Evolutionary conservation across 2,329 filamentous ascomycete genomes (phyloP).

Genomic region (Pseudogymnoascus sp.): DNA sequence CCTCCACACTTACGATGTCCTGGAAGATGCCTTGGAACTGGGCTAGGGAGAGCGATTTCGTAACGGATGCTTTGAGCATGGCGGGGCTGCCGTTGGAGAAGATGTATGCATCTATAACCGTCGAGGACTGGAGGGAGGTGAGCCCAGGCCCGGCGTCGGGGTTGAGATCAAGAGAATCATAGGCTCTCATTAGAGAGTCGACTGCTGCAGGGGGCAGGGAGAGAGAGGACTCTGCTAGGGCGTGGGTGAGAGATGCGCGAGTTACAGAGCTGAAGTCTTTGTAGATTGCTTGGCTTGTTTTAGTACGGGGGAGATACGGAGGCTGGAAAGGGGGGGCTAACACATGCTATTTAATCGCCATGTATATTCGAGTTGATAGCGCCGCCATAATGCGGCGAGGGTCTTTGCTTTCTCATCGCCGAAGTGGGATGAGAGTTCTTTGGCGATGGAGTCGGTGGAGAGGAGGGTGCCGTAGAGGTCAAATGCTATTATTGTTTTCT

Average conservation of each 20-base stretch:
- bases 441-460: slow-evolving; percentile 60
- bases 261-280: slow-evolving; percentile 57
- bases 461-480: slow-evolving; percentile 70
- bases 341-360: slow-evolving; percentile 72
- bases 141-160: slow-evolving; percentile 53
- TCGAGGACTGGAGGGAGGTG: slow-evolving; percentile 34
- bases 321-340: slow-evolving; percentile 29
- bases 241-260: slow-evolving; percentile 52
- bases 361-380: slow-evolving; percentile 69
- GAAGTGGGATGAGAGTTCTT: slow-evolving; percentile 49
- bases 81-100: slow-evolving; percentile 62
- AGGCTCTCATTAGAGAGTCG: slow-evolving; percentile 50
- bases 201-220: slow-evolving; percentile 38
- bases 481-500: slow-evolving; percentile 53
- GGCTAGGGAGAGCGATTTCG: slow-evolving; percentile 46
- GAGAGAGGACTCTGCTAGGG: slow-evolving; percentile 49
- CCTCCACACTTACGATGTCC: slow-evolving; percentile 54
- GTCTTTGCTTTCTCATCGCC: slow-evolving; percentile 47
- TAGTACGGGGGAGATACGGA: slow-evolving; percentile 7
- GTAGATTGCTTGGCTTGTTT: slow-evolving; percentile 43
- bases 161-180: slow-evolving; percentile 57
- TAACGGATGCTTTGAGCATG: slow-evolving; percentile 56
- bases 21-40: slow-evolving; percentile 54
- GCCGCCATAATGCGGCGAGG: slow-evolving; percentile 56
- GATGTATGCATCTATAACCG: slow-evolving; percentile 45